Conservation (phyloP, 2,329 filamentous ascomycete genomes). For the Ophiostoma sp. region DNA sequence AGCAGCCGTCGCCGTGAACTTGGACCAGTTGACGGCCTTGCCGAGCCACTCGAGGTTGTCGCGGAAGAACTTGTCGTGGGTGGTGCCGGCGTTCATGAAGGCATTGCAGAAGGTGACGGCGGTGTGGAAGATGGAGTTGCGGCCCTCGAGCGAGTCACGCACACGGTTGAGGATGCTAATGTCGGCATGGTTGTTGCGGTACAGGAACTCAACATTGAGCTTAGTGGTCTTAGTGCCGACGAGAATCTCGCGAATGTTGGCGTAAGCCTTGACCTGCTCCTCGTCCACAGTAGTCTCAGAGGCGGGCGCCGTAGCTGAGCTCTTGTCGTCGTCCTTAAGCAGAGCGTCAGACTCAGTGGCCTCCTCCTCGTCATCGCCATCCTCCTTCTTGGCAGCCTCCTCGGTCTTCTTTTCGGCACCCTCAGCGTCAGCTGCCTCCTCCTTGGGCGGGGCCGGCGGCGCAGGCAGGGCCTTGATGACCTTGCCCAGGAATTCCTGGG, state of each 20-base stretch:
- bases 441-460: conserved; percentile 34
- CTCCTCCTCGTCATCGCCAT: conserved; percentile 34
- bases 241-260: conserved; percentile 67
- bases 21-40: conserved; percentile 99
- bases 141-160: conserved; percentile 88
- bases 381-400: not conserved
- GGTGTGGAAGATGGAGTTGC: conserved; percentile 98
- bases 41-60: conserved; percentile 97
- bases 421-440: conserved; percentile 35
- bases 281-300: conserved; percentile 47
- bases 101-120: conserved; percentile 97
- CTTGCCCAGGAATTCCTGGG: conserved; percentile 91
- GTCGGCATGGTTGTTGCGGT: conserved; percentile 88
- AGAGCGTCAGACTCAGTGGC: conserved; percentile 51
- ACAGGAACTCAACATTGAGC: conserved; percentile 89
- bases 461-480: conserved; percentile 78
- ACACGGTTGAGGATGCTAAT: conserved; percentile 93
- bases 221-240: conserved; percentile 92
- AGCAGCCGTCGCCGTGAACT: conserved; percentile 95
- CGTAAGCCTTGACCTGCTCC: conserved; percentile 57
- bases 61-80: conserved; percentile 97
- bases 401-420: conserved; percentile 32
- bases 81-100: conserved; percentile 99
- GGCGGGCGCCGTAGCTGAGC: conserved; percentile 29
- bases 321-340: conserved; percentile 52